Conservation (phyloP, 2,329 filamentous ascomycete species). For the Tetracladium maxilliforme region DNA sequence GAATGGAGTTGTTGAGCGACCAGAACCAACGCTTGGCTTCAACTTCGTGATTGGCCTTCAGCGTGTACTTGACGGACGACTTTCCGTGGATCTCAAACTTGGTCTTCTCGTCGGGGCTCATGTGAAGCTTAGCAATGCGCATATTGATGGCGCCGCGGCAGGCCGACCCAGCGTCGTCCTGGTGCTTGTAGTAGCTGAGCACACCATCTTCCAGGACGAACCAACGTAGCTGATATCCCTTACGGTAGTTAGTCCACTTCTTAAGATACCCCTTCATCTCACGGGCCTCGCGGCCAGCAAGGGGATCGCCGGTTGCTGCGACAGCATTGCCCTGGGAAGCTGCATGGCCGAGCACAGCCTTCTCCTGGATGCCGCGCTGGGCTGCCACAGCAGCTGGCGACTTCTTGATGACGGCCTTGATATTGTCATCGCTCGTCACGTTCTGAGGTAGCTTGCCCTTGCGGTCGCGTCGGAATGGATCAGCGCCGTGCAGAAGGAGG, state of each 20-base stretch:
- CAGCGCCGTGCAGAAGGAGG: conserved; percentile 81
- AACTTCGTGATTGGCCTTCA: conserved; percentile 95
- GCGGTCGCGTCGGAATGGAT: conserved; percentile 87
- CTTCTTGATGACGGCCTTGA: conserved; percentile 76
- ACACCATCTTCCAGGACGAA: conserved; percentile 97
- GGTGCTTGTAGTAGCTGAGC: conserved; percentile 96
- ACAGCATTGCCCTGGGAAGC: conserved; percentile 35
- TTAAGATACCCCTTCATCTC: conserved; percentile 99
- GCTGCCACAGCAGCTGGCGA: conserved; percentile 90
- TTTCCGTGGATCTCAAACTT: conserved; percentile 97
- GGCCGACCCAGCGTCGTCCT: conserved; percentile 90
- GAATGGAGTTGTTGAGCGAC: conserved; percentile 96
- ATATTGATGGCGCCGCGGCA: conserved; percentile 98
- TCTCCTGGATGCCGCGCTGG: conserved; percentile 91
- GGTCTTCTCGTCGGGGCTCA: conserved; percentile 95
- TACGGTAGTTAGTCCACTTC: conserved; percentile 99
- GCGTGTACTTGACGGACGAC: conserved; percentile 93
- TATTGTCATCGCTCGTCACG: conserved; percentile 87
- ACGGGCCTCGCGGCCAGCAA: conserved; percentile 71
- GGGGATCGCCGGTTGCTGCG: conserved; percentile 37
- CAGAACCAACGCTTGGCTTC: conserved; percentile 99
- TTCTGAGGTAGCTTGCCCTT: conserved; percentile 94
- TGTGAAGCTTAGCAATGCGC: conserved; percentile 85
- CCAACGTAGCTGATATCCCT: conserved; percentile 92
- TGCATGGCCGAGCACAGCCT: conserved; percentile 74